A percentile compares a stretch with the other conserved stretches of the same genome.
Evolutionary conservation across 2,329 filamentous ascomycete species (phyloP).

Genomic region (Diaporthe humulicola): DNA sequence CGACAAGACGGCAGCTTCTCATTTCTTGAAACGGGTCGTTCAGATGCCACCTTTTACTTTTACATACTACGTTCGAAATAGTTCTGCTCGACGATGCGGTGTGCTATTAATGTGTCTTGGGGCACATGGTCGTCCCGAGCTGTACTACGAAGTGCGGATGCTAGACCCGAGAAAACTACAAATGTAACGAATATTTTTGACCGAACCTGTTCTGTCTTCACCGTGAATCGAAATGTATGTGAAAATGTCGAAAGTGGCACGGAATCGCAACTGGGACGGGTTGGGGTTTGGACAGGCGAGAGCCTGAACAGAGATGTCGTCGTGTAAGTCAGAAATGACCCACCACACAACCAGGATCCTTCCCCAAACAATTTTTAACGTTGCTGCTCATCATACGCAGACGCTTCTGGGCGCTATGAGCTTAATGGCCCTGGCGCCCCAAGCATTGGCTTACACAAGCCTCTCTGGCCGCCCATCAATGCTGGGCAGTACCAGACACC

Average conservation of each 20-base stretch:
- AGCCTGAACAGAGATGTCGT: slow-evolving; percentile 1
- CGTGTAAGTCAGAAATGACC: slow-evolving; percentile 3
- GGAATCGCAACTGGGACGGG: too few relatives aligned
- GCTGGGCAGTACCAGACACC: slow-evolving; percentile 13
- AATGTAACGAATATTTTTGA: slow-evolving; percentile 31
- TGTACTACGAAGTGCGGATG: slow-evolving; percentile 18
- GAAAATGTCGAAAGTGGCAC: not conserved
- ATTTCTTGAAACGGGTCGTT: not conserved
- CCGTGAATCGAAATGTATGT: not conserved
- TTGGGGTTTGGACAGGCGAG: too few relatives aligned
- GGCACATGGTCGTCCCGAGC: slow-evolving; percentile 13
- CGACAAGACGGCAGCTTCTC: not conserved
- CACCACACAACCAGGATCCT: not conserved
- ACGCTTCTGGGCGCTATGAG: not conserved
- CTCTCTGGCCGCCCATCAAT: slow-evolving; percentile 4
- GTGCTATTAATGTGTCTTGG: slow-evolving; percentile 14
- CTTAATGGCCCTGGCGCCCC: not conserved
- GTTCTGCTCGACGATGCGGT: slow-evolving; percentile 27
- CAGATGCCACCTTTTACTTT: not conserved
- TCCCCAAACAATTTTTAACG: not conserved
- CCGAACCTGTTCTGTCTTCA: not conserved
- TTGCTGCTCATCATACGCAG: slow-evolving; percentile 16
- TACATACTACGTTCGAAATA: slow-evolving; percentile 20
- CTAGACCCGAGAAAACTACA: slow-evolving; percentile 15
- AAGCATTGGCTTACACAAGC: not conserved